These are phyloP conservation scores for Aspergillus sp. DNA, from an alignment of 2,329 filamentous ascomycete species.

Conservation along the genomic window DNA sequence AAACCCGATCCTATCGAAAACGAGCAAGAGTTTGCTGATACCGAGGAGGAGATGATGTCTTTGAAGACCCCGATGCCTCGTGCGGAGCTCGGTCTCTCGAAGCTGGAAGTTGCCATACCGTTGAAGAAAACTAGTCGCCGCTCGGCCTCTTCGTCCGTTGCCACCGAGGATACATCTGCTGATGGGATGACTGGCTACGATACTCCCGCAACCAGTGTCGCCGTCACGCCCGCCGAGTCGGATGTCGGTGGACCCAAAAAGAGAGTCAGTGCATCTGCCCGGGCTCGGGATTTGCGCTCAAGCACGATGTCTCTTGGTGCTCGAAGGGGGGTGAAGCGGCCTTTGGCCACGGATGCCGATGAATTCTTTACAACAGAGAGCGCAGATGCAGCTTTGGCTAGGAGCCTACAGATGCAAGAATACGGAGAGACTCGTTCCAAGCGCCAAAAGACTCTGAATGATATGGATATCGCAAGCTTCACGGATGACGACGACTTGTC, in stretches of 20 bases:
- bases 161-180: constrained; percentile 43
- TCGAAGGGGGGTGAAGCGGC: constrained; percentile 48
- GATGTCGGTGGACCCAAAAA: constrained; percentile 33
- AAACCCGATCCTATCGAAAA: not conserved
- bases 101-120: constrained; percentile 39
- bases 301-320: constrained; percentile 49
- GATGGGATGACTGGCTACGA: constrained; percentile 58
- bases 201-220: constrained; percentile 66
- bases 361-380: constrained; percentile 40
- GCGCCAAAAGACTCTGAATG: constrained; percentile 37
- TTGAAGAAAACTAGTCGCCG: constrained; percentile 28
- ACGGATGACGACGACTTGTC: constrained; percentile 22
- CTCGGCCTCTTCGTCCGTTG: constrained; percentile 45
- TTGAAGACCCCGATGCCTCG: not conserved
- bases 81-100: constrained; percentile 1
- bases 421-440: constrained; percentile 46
- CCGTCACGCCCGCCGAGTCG: constrained; percentile 58
- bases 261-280: constrained; percentile 50
- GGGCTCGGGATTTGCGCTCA: constrained; percentile 52
- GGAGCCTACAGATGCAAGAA: constrained; percentile 61
- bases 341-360: constrained; percentile 49
- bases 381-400: constrained; percentile 58
- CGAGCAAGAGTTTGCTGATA: constrained; percentile 19
- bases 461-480: constrained; percentile 32
- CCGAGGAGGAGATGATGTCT: not conserved